Percentiles rank a stretch among this genome's conserved stretches.
Conservation (phyloP, 2,329 filamentous ascomycete genomes). For the Phialemonium atrogriseum region DNA sequence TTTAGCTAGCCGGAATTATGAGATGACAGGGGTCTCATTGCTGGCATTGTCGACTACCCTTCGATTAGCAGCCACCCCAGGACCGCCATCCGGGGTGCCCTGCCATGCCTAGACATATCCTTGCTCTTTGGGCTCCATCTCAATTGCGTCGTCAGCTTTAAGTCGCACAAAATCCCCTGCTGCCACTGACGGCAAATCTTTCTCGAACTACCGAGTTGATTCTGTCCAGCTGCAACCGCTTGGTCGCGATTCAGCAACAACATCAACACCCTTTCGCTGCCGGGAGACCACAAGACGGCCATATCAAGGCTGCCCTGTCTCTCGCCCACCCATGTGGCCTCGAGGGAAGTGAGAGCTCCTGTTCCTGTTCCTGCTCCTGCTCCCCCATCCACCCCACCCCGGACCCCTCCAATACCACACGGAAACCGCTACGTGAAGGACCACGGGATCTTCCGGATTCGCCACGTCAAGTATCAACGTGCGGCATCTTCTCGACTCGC, state of each 20-base stretch:
- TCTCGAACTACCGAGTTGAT: conserved; percentile 18
- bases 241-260: conserved; percentile 2
- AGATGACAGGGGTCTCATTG: conserved; percentile 12
- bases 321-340: too few species aligned
- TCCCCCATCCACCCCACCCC: too few species aligned
- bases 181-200: conserved; percentile 30
- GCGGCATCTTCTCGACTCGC: conserved; percentile 42
- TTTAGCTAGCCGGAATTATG: conserved; percentile 7
- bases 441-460: conserved; percentile 35
- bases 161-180: conserved; percentile 42
- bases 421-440: conserved; percentile 41
- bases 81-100: conserved; percentile 16
- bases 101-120: conserved; percentile 20
- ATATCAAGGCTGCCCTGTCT: too few species aligned
- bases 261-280: too few species aligned
- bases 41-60: conserved; percentile 18
- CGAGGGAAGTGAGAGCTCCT: too few species aligned
- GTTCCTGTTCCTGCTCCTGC: too few species aligned
- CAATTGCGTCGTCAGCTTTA: conserved; percentile 33
- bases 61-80: conserved; percentile 19
- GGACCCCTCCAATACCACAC: conserved; percentile 34
- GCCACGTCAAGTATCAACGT: conserved; percentile 39
- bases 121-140: conserved; percentile 29
- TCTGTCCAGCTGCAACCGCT: conserved; percentile 7
- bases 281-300: too few species aligned